Conservation (phyloP, 345 rosid genomes). For the Raphanus sativus region DNA sequence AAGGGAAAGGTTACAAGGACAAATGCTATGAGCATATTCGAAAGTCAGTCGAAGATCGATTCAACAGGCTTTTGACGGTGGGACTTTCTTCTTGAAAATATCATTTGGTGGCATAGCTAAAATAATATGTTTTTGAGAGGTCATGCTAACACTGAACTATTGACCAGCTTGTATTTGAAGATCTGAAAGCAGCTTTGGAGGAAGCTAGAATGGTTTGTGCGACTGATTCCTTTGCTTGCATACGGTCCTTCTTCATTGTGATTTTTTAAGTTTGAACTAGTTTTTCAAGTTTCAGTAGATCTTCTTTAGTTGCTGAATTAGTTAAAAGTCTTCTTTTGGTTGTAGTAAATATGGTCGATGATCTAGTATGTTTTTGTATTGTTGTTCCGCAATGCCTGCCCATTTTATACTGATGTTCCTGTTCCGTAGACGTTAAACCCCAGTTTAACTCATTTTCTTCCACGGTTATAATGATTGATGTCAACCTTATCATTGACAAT, state of each 20-base stretch:
- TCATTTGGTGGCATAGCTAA: conserved; percentile 19
- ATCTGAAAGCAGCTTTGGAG: conserved; percentile 94
- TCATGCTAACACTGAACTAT: conserved; percentile 38
- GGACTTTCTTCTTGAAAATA: conserved; percentile 27
- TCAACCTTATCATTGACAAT: neutral
- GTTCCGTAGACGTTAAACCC: neutral
- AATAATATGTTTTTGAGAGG: conserved; percentile 8
- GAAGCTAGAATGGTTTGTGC: conserved; percentile 80
- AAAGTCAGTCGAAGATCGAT: conserved; percentile 85
- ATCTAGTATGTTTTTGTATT: conserved; percentile 2
- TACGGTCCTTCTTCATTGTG: conserved; percentile 13
- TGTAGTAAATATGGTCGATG: conserved; percentile 5
- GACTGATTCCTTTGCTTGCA: conserved; percentile 20
- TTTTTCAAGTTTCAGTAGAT: conserved; percentile 15
- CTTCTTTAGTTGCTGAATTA: conserved; percentile 6
- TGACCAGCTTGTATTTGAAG: conserved; percentile 80
- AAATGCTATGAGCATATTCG: conserved; percentile 94
- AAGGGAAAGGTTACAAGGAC: conserved; percentile 94
- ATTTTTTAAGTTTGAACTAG: neutral
- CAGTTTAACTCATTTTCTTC: conserved; percentile 1
- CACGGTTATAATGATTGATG: conserved; percentile 5
- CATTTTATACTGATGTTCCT: neutral
- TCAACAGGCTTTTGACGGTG: conserved; percentile 80
- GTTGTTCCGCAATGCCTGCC: neutral
- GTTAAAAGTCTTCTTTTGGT: neutral